Conservation (phyloP, 176 grass and related monocot genomes). For the Hsuehochloa calcarea region DNA sequence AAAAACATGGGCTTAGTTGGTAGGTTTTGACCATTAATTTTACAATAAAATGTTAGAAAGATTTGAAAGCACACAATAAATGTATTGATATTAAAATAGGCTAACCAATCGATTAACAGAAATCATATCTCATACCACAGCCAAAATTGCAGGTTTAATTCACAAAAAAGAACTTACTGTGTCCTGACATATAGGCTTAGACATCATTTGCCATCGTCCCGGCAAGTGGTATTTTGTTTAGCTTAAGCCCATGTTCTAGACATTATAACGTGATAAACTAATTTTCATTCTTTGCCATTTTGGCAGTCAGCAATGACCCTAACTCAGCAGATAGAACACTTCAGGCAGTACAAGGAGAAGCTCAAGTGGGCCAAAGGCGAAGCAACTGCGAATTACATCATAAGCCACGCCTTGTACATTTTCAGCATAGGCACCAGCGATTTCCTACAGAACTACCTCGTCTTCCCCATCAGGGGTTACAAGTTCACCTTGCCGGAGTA, state of each 20-base stretch:
- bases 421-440: constrained; percentile 60
- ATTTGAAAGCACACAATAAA: too few species aligned
- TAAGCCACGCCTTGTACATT: constrained; percentile 7
- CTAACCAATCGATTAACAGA: too few species aligned
- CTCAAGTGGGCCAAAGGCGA: not conserved
- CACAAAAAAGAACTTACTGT: too few species aligned
- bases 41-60: too few species aligned
- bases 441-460: constrained; percentile 56
- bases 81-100: too few species aligned
- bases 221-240: too few species aligned
- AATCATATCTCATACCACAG: too few species aligned
- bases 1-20: not conserved
- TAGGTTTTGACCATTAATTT: not conserved
- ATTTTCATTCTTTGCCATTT: not conserved
- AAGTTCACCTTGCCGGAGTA: constrained; percentile 40
- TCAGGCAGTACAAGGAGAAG: constrained; percentile 26
- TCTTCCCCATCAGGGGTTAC: constrained; percentile 2
- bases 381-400: not conserved
- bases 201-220: too few species aligned
- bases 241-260: too few species aligned
- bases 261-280: too few species aligned
- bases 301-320: constrained; percentile 29
- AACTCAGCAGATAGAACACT: constrained; percentile 29
- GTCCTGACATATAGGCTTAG: too few species aligned
- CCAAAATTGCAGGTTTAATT: too few species aligned